Evolutionary conservation across 2,329 filamentous ascomycete species (phyloP).

Genomic region (Alternaria longipes): DNA sequence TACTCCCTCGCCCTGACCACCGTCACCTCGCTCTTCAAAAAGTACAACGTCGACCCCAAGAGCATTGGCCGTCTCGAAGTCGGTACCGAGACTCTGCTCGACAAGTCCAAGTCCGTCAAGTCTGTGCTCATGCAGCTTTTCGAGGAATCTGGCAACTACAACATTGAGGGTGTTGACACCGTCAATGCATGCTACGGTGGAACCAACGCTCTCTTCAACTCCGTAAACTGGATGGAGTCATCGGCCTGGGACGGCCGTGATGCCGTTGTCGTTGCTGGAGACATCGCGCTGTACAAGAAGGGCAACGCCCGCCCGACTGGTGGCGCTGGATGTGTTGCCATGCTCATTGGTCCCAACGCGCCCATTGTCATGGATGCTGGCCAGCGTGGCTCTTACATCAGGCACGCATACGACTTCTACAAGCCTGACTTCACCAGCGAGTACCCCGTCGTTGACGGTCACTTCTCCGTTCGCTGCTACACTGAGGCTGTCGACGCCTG

Average conservation of each 20-base stretch:
- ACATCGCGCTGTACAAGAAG: constrained; percentile 65
- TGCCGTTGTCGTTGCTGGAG: constrained; percentile 62
- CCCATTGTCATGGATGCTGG: constrained; percentile 61
- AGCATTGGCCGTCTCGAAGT: constrained; percentile 63
- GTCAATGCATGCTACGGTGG: constrained; percentile 65
- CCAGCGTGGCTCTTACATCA: constrained; percentile 61
- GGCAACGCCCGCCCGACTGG: constrained; percentile 62
- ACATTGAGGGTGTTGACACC: constrained; percentile 63
- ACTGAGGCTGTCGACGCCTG: constrained; percentile 62
- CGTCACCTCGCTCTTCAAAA: constrained; percentile 61
- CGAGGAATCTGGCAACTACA: constrained; percentile 61
- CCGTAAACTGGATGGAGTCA: constrained; percentile 64
- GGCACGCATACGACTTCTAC: constrained; percentile 64
- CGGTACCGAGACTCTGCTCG: constrained; percentile 63
- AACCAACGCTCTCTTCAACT: constrained; percentile 64
- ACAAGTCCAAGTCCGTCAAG: constrained; percentile 66
- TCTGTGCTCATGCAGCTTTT: constrained; percentile 64
- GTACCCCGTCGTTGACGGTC: constrained; percentile 63
- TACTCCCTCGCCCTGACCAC: constrained; percentile 63
- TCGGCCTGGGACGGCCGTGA: constrained; percentile 63
- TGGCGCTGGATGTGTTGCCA: constrained; percentile 63
- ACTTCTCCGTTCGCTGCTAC: constrained; percentile 64
- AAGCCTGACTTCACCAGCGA: constrained; percentile 64
- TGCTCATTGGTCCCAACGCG: constrained; percentile 62
- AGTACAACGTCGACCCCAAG: constrained; percentile 62